phyloP scores from a whole-genome alignment of 2,329 filamentous ascomycete genomes.

The Gnomoniopsis smithogilvyi region DNA sequence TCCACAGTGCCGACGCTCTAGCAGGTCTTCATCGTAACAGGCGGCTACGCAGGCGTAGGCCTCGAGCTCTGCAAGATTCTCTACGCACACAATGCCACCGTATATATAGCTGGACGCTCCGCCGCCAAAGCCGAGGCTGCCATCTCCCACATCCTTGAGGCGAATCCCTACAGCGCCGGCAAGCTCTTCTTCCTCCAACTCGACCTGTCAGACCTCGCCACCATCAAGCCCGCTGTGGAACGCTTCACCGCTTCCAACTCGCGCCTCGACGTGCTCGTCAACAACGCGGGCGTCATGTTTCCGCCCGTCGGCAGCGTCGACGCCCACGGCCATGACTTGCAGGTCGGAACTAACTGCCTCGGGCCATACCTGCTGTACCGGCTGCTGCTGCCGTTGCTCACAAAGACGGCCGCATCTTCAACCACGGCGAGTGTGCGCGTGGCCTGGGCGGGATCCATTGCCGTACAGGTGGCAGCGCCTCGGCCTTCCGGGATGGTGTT shows the following conservation, averaged over 20 bases:
- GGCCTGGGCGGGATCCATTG: not conserved
- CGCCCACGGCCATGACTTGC: not conserved
- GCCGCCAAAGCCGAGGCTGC: not conserved
- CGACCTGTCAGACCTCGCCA: slow-evolving; percentile 8
- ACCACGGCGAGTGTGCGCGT: not conserved
- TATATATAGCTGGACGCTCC: slow-evolving; percentile 44
- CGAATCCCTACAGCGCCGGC: not conserved
- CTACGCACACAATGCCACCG: slow-evolving; percentile 43
- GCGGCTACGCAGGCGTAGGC: slow-evolving; percentile 31
- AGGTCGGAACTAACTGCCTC: slow-evolving; percentile 3
- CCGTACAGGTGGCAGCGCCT: slow-evolving; percentile 8
- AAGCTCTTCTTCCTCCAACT: not conserved
- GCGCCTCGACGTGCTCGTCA: slow-evolving; percentile 6
- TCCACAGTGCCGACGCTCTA: too few species aligned
- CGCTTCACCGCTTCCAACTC: not conserved
- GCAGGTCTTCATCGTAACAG: slow-evolving; percentile 39
- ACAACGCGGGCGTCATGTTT: slow-evolving; percentile 4
- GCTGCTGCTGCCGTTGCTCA: not conserved
- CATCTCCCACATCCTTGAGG: not conserved
- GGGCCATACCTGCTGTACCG: not conserved
- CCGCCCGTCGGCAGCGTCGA: not conserved
- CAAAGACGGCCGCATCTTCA: not conserved
- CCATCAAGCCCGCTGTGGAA: slow-evolving; percentile 1
- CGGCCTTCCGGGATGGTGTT: slow-evolving; percentile 19
- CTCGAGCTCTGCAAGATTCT: slow-evolving; percentile 45